A percentile compares a stretch with the other conserved stretches of the same genome.
Conservation (phyloP, 805 yeast species). For the Kuraishia hungarica region DNA sequence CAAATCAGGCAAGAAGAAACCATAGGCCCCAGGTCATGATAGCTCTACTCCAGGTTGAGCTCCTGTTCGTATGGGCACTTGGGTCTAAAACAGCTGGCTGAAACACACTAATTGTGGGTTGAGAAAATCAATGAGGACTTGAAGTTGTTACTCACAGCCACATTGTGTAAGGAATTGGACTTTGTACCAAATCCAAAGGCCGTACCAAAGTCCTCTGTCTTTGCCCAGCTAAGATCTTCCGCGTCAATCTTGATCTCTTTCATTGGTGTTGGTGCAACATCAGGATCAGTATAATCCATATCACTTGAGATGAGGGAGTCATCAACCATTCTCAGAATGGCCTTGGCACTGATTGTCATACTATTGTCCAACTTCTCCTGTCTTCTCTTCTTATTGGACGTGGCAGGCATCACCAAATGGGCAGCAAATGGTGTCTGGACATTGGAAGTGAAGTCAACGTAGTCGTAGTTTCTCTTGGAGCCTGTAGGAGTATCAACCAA, state of each 20-base stretch:
- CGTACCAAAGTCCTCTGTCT: conserved; percentile 9
- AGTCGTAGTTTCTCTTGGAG: conserved; percentile 11
- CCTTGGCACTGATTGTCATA: conserved; percentile 26
- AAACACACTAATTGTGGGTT: neutral
- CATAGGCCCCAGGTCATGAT: neutral
- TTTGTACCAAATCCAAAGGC: conserved; percentile 3
- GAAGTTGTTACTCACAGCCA: conserved; percentile 3
- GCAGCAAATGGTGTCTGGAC: conserved; percentile 11
- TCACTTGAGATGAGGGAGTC: conserved; percentile 28
- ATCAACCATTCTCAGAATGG: conserved; percentile 28
- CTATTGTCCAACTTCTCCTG: conserved; percentile 25
- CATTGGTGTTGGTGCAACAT: neutral
- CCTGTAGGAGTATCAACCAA: conserved; percentile 12
- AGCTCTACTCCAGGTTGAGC: neutral
- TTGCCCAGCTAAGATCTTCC: conserved; percentile 20
- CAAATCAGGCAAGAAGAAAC: neutral
- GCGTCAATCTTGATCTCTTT: conserved; percentile 19
- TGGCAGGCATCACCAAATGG: conserved; percentile 1
- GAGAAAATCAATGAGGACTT: neutral
- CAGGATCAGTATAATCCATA: conserved; percentile 10
- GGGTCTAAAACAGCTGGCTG: neutral
- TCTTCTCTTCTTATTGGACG: conserved; percentile 9
- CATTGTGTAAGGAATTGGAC: conserved; percentile 1
- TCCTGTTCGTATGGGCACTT: neutral
- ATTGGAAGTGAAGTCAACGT: conserved; percentile 10